Conservation (phyloP, 805 yeast genomes). For the Schwanniomyces yamadae region DNA sequence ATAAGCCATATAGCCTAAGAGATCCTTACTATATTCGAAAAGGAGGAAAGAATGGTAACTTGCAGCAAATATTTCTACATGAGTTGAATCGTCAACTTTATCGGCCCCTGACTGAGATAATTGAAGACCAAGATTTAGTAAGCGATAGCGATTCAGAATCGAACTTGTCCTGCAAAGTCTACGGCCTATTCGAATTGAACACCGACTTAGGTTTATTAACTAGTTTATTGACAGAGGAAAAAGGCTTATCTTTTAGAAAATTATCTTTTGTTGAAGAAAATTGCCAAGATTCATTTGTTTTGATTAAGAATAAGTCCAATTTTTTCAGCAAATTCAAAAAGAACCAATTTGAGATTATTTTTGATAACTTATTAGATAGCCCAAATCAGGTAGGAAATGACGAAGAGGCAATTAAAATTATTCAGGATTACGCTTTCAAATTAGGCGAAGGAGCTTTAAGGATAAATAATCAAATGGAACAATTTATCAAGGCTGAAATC, state of each 20-base stretch:
- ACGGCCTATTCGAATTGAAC: constrained; percentile 18
- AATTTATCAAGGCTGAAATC: not conserved
- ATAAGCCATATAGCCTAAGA: constrained; percentile 25
- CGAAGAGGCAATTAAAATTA: constrained; percentile 11
- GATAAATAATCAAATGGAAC: constrained; percentile 1
- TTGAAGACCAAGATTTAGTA: constrained; percentile 7
- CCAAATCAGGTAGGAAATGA: not conserved
- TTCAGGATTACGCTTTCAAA: constrained; percentile 29
- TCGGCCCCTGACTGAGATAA: constrained; percentile 5
- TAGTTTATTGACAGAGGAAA: constrained; percentile 8
- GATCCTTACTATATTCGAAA: constrained; percentile 29
- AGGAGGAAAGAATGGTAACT: constrained; percentile 3
- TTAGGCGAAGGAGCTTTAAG: constrained; percentile 21
- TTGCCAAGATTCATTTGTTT: too few relatives aligned
- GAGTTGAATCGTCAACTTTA: constrained; percentile 8
- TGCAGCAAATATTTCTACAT: constrained; percentile 15
- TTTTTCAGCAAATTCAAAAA: constrained; percentile 8
- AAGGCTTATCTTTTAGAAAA: constrained; percentile 1
- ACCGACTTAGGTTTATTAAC: constrained; percentile 14
- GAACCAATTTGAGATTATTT: constrained; percentile 3
- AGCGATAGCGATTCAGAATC: constrained; percentile 7
- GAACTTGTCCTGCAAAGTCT: constrained; percentile 3
- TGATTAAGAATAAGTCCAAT: not conserved
- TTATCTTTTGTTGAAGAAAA: constrained; percentile 2
- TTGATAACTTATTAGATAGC: not conserved